phyloP scores from a whole-genome alignment of 305 asterid genomes.

The Fraxinus dipetala region DNA sequence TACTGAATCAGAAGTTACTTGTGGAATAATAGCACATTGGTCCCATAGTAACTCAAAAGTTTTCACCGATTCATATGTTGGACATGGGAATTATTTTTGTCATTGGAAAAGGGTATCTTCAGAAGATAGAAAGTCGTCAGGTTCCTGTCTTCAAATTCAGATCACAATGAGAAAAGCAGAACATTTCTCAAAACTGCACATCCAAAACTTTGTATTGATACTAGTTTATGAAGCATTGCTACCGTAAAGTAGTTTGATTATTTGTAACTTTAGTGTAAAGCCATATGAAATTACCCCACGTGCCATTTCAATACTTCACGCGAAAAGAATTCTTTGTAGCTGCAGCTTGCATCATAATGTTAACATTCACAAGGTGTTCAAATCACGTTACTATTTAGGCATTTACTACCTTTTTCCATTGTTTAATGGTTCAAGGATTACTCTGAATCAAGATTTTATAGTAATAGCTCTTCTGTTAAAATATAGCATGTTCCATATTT shows the following conservation, averaged over 20 bases:
- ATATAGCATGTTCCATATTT: neutral
- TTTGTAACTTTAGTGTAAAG: neutral
- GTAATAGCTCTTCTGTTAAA: neutral
- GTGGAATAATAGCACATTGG: neutral
- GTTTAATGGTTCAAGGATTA: neutral
- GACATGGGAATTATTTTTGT: neutral
- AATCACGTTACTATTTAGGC: neutral
- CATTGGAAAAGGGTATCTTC: neutral
- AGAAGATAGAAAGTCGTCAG: neutral
- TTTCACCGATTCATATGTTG: neutral
- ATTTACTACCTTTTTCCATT: neutral
- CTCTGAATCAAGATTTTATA: neutral
- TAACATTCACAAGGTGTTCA: neutral
- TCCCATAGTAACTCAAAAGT: neutral
- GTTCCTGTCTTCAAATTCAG: neutral
- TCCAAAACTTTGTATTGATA: neutral
- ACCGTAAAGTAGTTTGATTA: neutral
- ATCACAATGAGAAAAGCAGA: neutral
- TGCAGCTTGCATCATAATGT: constrained; percentile 2
- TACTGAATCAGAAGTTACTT: neutral
- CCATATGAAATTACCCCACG: neutral
- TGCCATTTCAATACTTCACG: neutral
- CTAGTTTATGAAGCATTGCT: neutral
- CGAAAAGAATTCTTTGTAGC: neutral
- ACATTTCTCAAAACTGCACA: neutral